Base-by-base conservation (phyloP, 495 filamentous ascomycete species). In the Letharia columbiana region DNA sequence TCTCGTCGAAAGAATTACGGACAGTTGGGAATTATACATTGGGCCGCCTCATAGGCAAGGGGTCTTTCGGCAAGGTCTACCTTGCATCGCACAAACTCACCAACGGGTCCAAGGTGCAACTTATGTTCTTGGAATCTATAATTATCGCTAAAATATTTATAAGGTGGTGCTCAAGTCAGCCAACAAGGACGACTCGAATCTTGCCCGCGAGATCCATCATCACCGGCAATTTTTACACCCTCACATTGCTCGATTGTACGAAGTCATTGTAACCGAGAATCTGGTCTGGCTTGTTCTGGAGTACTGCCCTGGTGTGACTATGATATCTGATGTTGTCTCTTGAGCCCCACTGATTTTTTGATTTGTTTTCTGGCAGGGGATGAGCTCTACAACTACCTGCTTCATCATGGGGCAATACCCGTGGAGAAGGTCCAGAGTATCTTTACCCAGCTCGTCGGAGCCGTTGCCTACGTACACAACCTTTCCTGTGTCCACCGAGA, bases 91-190 rank as follows among this genome's bases (percentile, higher is more conserved):
- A 98, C 77, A 97, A 96, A 75, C 91, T 98, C 76, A 98, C 91
- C 69, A 97, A 97, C 86, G 92, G 91, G 72, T 96, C 92, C 64
- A 98, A 98, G 86, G 94, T 96, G 64, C 41, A 35, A 45, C 37
- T 62, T 63, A 49, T 45, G 18, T 12, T 42, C n/a, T 15, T 28
- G 41, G 9, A 35, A 13, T 17, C 6, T 18, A 50, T 31, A 64
- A 49, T 3, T 20, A 40, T 65, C 35, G 49, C 63, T 68, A 70
- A 68, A 54, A 44, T 45, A 28, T 67, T 42, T 63, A 72, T 45
- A 71, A 95, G 93, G 92, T 98, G 68, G 93, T 98, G 20, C 91
- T 98, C 74, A 98, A 98, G 77, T 96, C 93, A 57, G 92, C 94
- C 64, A 92, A 91, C 73, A 97, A 96, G 77, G 89, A 93, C 70